A percentile compares a stretch with the other conserved stretches of the same genome.
Evolutionary conservation across 2,329 filamentous ascomycete species (phyloP).

Genomic region (Alternaria triticimaculans): DNA sequence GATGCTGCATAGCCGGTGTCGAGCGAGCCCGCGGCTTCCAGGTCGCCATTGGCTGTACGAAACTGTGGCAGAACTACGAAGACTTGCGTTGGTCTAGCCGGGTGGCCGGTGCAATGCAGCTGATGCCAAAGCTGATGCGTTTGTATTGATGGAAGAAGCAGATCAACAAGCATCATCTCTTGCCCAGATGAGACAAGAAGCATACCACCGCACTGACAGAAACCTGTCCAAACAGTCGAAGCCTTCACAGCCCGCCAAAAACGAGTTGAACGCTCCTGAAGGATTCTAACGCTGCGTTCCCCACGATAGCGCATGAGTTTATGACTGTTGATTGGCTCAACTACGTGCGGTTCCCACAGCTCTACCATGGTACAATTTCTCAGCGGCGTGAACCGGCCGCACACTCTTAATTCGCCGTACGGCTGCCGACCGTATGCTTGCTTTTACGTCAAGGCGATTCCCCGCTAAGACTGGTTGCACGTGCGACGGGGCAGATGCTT

Average conservation of each 20-base stretch:
- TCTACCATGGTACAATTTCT: constrained; percentile 15
- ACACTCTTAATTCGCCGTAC: constrained; percentile 2
- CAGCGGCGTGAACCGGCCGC: constrained; percentile 10
- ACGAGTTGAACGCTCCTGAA: not conserved
- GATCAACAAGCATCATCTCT: not conserved
- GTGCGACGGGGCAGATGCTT: constrained; percentile 5
- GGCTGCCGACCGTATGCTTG: not conserved
- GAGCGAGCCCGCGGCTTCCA: constrained; percentile 2
- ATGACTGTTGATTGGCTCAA: not conserved
- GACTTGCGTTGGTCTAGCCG: constrained; percentile 2
- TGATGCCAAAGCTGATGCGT: not conserved
- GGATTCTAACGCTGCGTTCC: constrained; percentile 5
- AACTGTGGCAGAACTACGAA: not conserved
- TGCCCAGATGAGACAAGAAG: not conserved
- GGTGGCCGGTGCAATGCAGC: not conserved
- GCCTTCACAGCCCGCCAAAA: not conserved
- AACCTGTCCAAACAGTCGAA: not conserved
- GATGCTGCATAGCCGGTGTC: constrained; percentile 13
- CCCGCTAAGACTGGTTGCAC: not conserved
- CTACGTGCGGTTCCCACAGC: constrained; percentile 6
- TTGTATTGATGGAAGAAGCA: not conserved
- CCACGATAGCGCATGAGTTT: not conserved
- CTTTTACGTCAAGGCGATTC: not conserved
- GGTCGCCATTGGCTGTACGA: constrained; percentile 2
- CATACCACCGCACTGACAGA: not conserved